Evolutionary conservation across 805 yeast genomes (phyloP).

Genomic region (Zygotorulaspora chibaensis): DNA sequence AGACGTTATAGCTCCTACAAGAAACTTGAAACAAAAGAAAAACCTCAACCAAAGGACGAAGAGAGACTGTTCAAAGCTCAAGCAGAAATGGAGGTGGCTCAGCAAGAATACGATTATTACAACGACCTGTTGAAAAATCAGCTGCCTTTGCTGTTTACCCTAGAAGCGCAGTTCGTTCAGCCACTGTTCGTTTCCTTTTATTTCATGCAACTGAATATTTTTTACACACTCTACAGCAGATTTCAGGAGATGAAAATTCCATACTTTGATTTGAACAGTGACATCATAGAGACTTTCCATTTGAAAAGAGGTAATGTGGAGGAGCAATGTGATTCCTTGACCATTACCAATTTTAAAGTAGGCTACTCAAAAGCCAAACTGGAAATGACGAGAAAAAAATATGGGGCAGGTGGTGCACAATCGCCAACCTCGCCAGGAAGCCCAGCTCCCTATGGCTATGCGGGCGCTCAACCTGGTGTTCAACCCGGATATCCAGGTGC

Average conservation of each 20-base stretch:
- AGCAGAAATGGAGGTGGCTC: conserved; percentile 84
- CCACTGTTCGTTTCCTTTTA: conserved; percentile 93
- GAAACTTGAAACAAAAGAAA: conserved; percentile 78
- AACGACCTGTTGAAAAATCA: conserved; percentile 91
- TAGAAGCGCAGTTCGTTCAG: conserved; percentile 88
- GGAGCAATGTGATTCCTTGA: conserved; percentile 82
- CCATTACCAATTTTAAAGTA: conserved; percentile 84
- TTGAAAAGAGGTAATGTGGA: conserved; percentile 87
- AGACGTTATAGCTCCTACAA: conserved; percentile 66
- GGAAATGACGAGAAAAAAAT: conserved; percentile 77
- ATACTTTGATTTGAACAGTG: conserved; percentile 82
- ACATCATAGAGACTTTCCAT: conserved; percentile 73
- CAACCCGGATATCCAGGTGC: conserved; percentile 3
- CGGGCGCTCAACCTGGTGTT: conserved; percentile 14
- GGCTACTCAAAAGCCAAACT: conserved; percentile 84
- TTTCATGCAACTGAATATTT: conserved; percentile 96
- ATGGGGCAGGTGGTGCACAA: conserved; percentile 39
- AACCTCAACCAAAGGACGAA: conserved; percentile 82
- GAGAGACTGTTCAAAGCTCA: conserved; percentile 85
- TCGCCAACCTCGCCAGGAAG: conserved; percentile 18
- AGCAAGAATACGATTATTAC: conserved; percentile 92
- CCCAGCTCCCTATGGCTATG: conserved; percentile 19
- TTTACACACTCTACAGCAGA: conserved; percentile 82
- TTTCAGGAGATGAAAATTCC: conserved; percentile 98
- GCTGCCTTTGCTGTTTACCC: conserved; percentile 77